These are phyloP conservation scores for Amaranthus cruentus DNA, from an alignment of 148 eudicot species.

Conservation along the genomic window DNA sequence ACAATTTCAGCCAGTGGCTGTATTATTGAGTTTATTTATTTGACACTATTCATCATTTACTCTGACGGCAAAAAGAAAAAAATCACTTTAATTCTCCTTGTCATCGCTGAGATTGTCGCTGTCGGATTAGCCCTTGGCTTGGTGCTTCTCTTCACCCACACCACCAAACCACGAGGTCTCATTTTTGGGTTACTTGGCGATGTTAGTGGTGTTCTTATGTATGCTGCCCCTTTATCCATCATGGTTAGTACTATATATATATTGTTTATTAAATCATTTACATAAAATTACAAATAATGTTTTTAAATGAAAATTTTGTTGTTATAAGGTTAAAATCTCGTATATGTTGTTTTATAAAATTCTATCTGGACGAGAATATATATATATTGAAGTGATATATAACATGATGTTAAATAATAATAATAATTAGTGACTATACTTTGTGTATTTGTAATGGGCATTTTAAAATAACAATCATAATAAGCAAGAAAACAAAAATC, in stretches of 20 bases:
- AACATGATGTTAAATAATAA: too few species aligned
- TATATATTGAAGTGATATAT: too few species aligned
- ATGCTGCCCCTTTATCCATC: slow-evolving; percentile 70
- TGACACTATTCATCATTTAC: slow-evolving; percentile 49
- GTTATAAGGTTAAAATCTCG: too few species aligned
- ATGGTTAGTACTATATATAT: slow-evolving; percentile 42
- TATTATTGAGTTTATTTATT: slow-evolving; percentile 49
- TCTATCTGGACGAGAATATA: too few species aligned
- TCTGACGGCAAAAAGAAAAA: slow-evolving; percentile 37
- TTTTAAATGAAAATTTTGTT: too few species aligned
- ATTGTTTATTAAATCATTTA: too few species aligned
- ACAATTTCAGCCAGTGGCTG: slow-evolving; percentile 65
- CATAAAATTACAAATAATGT: too few species aligned
- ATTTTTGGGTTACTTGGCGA: slow-evolving; percentile 60
- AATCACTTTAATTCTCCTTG: slow-evolving; percentile 28
- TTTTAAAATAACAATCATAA: too few species aligned
- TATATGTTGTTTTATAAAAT: too few species aligned
- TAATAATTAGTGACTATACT: too few species aligned
- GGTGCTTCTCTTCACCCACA: slow-evolving; percentile 39
- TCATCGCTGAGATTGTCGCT: slow-evolving; percentile 34
- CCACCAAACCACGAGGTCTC: slow-evolving; percentile 37
- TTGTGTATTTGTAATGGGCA: too few species aligned
- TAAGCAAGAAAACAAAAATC: background rate
- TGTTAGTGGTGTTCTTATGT: slow-evolving; percentile 57
- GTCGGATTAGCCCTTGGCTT: slow-evolving; percentile 35